A percentile compares a stretch with the other conserved stretches of the same genome.
These are phyloP conservation scores for Cyphellophora attinorum DNA, from an alignment of 2,329 filamentous ascomycete species.

Conservation along the genomic window DNA sequence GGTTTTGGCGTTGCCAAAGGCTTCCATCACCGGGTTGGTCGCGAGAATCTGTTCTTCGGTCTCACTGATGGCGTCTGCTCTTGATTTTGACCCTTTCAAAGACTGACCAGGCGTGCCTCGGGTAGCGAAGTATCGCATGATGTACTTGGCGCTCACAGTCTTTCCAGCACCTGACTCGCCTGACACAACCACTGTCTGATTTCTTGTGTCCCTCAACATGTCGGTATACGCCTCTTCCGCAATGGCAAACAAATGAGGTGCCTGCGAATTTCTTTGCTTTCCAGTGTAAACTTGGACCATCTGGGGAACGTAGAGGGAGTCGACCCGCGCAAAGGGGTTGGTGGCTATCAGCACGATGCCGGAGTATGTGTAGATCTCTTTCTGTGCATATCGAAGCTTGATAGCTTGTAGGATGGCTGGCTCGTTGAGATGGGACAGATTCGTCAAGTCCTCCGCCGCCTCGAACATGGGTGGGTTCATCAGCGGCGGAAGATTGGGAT, in stretches of 20 bases:
- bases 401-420: slow-evolving; percentile 97
- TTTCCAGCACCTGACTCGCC: slow-evolving; percentile 98
- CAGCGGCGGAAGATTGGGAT: slow-evolving; percentile 72
- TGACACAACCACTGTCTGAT: slow-evolving; percentile 98
- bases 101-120: slow-evolving; percentile 87
- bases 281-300: slow-evolving; percentile 99
- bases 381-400: slow-evolving; percentile 90
- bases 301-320: slow-evolving; percentile 94
- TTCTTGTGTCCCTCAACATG: slow-evolving; percentile 91
- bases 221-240: slow-evolving; percentile 98
- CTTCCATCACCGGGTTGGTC: slow-evolving; percentile 99
- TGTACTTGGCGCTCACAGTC: slow-evolving; percentile 98
- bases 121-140: slow-evolving; percentile 99
- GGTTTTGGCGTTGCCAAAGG: slow-evolving; percentile 99
- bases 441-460: slow-evolving; percentile 95
- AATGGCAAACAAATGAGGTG: slow-evolving; percentile 96
- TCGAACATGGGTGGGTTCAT: slow-evolving; percentile 99
- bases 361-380: slow-evolving; percentile 99
- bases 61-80: slow-evolving; percentile 74
- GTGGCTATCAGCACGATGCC: slow-evolving; percentile 97
- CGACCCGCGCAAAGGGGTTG: slow-evolving; percentile 93
- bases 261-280: slow-evolving; percentile 91
- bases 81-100: slow-evolving; percentile 64
- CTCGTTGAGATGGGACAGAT: slow-evolving; percentile 95
- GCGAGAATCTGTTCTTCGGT: slow-evolving; percentile 97